These are phyloP conservation scores for Naganishia antarctica DNA, from an alignment of 768 basidiomycete genomes.

Conservation along the genomic window DNA sequence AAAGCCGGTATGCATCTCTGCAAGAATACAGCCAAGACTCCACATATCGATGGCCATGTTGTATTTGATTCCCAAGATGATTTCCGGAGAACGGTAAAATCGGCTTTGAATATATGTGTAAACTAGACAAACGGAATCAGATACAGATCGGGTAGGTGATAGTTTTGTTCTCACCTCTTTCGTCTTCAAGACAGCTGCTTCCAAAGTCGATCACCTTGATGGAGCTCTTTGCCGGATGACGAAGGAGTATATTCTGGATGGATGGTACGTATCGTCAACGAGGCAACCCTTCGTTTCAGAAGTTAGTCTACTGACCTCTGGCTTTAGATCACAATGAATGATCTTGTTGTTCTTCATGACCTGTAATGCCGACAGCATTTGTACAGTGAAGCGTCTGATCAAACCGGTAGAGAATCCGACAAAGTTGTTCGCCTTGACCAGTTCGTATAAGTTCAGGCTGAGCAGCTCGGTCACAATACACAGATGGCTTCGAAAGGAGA, in stretches of 20 bases:
- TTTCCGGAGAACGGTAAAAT: slow-evolving; percentile 99
- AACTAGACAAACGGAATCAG: slow-evolving; percentile 55
- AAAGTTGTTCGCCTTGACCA: slow-evolving; percentile 98
- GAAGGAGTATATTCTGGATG: slow-evolving; percentile 79
- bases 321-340: slow-evolving; percentile 97
- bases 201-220: slow-evolving; percentile 99
- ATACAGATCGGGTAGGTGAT: slow-evolving; percentile 20
- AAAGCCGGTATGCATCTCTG: slow-evolving; percentile 93
- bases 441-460: slow-evolving; percentile 96
- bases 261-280: slow-evolving; percentile 1
- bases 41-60: slow-evolving; percentile 99
- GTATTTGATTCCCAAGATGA: slow-evolving; percentile 98
- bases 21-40: slow-evolving; percentile 96
- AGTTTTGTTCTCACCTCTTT: slow-evolving; percentile 70
- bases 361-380: slow-evolving; percentile 85
- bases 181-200: slow-evolving; percentile 94
- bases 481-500: slow-evolving; percentile 94
- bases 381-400: slow-evolving; percentile 91
- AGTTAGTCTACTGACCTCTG: slow-evolving; percentile 63
- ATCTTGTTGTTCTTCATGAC: slow-evolving; percentile 95
- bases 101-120: slow-evolving; percentile 99
- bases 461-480: slow-evolving; percentile 98
- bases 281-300: not conserved
- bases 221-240: slow-evolving; percentile 90
- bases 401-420: slow-evolving; percentile 94